Percentiles rank a stretch among this genome's conserved stretches.
These are phyloP conservation scores for Ephemerocybe angulata DNA, from an alignment of 768 basidiomycete species.

Conservation along the genomic window DNA sequence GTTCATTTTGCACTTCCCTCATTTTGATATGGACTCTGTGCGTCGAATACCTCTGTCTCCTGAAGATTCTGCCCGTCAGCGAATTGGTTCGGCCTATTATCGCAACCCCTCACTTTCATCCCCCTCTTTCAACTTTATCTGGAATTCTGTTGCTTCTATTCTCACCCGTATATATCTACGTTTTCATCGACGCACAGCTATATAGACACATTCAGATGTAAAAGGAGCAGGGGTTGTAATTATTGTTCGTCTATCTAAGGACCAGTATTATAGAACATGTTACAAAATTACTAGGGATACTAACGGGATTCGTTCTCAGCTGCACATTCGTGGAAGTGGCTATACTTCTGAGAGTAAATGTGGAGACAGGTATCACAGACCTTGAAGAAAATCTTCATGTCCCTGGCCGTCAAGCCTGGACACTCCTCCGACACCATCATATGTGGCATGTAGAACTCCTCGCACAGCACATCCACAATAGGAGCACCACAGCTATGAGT, in stretches of 20 bases:
- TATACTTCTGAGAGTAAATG: background rate
- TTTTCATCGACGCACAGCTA: background rate
- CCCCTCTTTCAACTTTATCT: background rate
- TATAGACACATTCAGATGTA: no score
- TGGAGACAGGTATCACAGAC: background rate
- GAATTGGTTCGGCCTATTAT: background rate
- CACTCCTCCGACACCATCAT: background rate
- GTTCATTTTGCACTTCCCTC: no score
- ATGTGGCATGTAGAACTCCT: background rate
- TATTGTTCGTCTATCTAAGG: no score
- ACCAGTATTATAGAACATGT: background rate
- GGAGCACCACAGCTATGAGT: no score
- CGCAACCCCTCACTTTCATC: background rate
- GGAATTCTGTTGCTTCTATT: background rate
- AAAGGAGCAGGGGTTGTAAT: no score
- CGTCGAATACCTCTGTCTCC: background rate
- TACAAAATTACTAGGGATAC: background rate
- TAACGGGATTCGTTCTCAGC: background rate
- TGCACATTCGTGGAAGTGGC: background rate
- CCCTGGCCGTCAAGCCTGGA: background rate
- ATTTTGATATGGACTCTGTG: background rate
- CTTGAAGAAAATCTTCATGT: background rate
- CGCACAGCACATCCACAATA: no score
- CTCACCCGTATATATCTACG: background rate
- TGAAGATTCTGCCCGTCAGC: background rate